Conservation (phyloP, 73 alveolate genomes). For the Paramecium pentaurelia region DNA sequence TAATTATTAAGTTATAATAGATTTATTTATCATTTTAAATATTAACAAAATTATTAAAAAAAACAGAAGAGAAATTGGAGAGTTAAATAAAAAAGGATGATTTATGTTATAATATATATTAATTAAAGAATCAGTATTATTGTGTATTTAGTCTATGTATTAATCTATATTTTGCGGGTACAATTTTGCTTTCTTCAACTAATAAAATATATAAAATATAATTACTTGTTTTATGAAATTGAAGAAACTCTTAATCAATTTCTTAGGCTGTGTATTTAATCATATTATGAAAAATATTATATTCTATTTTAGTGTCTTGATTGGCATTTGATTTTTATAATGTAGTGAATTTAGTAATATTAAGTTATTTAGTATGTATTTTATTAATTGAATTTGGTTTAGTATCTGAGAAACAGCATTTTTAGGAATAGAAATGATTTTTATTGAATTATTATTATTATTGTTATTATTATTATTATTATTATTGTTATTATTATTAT, state of each 20-base stretch:
- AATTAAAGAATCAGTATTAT: neutral
- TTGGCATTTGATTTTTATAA: neutral
- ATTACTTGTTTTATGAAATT: neutral
- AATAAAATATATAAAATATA: neutral
- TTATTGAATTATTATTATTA: too few species aligned
- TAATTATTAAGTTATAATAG: neutral
- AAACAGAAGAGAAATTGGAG: neutral
- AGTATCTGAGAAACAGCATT: neutral
- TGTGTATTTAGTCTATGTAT: neutral
- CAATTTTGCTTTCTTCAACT: neutral
- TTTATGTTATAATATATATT: neutral
- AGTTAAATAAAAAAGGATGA: neutral
- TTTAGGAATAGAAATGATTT: neutral
- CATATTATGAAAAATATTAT: neutral
- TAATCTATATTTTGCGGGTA: neutral
- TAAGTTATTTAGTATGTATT: too few species aligned
- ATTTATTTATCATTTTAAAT: neutral
- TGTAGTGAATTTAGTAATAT: neutral
- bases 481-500: neutral
- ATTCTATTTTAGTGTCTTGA: neutral
- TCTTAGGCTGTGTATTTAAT: neutral
- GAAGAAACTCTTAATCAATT: neutral
- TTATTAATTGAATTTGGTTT: too few species aligned
- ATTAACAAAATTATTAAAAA: neutral
- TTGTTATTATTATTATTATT: neutral